Conservation (phyloP, 2,329 filamentous ascomycete genomes). For the Aurifilum marmelostoma region DNA sequence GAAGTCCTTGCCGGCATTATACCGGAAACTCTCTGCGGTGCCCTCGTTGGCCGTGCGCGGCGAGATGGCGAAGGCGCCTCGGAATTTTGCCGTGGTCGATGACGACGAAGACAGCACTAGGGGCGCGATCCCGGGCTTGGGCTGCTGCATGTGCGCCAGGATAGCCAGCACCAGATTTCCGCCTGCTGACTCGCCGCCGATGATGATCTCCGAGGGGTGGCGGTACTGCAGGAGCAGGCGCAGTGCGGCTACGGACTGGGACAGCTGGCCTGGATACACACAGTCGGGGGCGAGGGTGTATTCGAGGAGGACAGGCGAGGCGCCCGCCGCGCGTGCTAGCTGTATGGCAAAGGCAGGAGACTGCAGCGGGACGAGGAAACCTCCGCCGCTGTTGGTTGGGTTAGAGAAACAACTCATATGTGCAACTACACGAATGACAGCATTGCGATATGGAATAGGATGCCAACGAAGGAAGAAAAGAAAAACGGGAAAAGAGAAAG, state of each 20-base stretch:
- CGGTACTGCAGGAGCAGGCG: conserved; percentile 30
- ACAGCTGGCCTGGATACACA: conserved; percentile 33
- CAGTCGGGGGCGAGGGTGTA: conserved; percentile 33
- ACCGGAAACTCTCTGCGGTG: conserved; percentile 28
- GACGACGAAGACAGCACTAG: conserved; percentile 11
- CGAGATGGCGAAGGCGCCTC: conserved; percentile 30
- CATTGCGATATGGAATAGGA: no score
- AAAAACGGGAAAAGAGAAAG: no score
- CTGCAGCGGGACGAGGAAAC: conserved; percentile 21
- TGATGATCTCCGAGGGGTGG: conserved; percentile 29
- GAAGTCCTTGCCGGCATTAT: conserved; percentile 32
- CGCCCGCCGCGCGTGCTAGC: conserved; percentile 20
- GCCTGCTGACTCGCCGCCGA: conserved; percentile 34
- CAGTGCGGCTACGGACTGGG: conserved; percentile 31
- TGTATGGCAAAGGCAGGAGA: conserved; percentile 19
- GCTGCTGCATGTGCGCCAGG: conserved; percentile 31
- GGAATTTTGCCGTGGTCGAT: conserved; percentile 18
- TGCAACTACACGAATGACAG: no score
- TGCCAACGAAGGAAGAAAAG: no score
- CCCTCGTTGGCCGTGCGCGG: conserved; percentile 32
- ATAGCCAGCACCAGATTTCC: conserved; percentile 32
- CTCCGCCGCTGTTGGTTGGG: conserved; percentile 19
- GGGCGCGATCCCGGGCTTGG: conserved; percentile 29
- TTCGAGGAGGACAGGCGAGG: conserved; percentile 31
- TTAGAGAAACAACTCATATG: no score